Conservation (phyloP, 2,329 filamentous ascomycete species). For the Graphiopsis chlorocephala region DNA sequence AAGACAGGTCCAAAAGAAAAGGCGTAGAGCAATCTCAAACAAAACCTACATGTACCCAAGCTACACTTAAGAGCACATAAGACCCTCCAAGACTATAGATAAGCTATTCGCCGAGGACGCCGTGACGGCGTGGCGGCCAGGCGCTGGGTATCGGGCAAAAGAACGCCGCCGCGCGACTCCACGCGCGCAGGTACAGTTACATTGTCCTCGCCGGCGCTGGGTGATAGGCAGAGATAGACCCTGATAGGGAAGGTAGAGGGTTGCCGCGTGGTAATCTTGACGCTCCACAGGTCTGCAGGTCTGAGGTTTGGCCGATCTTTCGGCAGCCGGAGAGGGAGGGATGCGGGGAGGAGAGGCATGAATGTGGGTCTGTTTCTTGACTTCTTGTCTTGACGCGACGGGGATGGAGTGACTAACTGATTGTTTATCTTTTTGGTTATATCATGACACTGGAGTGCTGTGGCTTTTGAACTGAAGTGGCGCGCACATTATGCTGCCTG, state of each 20-base stretch:
- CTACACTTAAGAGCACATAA: constrained; percentile 10
- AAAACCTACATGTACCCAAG: background rate
- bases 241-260: constrained; percentile 13
- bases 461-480: background rate
- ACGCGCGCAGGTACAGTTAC: background rate
- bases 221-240: constrained; percentile 12
- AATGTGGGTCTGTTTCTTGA: background rate
- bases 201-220: background rate
- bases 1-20: background rate
- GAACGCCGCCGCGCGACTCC: background rate
- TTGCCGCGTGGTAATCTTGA: constrained; percentile 8
- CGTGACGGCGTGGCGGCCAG: constrained; percentile 12
- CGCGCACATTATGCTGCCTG: background rate
- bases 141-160: background rate
- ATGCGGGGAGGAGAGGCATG: background rate
- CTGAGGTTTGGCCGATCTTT: constrained; percentile 12
- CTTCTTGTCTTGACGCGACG: background rate
- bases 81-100: constrained; percentile 10
- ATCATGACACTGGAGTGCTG: background rate
- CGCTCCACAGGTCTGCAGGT: too few relatives aligned
- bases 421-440: background rate
- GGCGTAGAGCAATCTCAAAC: background rate
- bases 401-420: background rate
- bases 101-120: constrained; percentile 12
- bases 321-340: background rate